phyloP scores from a whole-genome alignment of 1,284 basidiomycete species.

The Moesziomyces parantarcticus region DNA sequence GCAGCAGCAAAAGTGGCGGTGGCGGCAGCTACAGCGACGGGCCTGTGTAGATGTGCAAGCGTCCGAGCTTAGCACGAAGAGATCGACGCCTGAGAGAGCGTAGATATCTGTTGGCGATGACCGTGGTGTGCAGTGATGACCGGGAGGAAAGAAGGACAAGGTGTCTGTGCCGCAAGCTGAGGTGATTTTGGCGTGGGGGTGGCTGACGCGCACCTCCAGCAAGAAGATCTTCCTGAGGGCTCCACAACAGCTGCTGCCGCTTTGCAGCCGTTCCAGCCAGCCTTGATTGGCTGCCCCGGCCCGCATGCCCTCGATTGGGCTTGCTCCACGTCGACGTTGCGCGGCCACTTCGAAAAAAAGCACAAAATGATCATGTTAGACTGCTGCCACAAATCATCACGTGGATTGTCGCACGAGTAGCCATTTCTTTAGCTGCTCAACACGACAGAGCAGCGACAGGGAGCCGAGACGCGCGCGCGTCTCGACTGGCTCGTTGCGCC shows the following conservation, averaged over 20 bases:
- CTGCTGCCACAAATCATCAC: not conserved
- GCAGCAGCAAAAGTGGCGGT: constrained; percentile 8
- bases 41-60: not conserved
- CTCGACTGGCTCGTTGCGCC: constrained; percentile 3
- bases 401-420: constrained; percentile 35
- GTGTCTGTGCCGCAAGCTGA: not conserved
- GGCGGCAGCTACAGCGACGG: not conserved
- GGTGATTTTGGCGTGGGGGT: not conserved
- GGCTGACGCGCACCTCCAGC: constrained; percentile 1
- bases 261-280: not conserved
- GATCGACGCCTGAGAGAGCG: constrained; percentile 10
- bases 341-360: constrained; percentile 10
- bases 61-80: not conserved
- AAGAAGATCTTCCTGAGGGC: constrained; percentile 26
- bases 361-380: constrained; percentile 10
- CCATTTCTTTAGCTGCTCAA: constrained; percentile 1
- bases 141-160: not conserved
- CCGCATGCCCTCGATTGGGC: not conserved
- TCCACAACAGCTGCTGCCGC: not conserved
- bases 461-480: constrained; percentile 25
- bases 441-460: constrained; percentile 4
- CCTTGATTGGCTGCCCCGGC: not conserved
- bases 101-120: constrained; percentile 14
- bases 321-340: constrained; percentile 38
- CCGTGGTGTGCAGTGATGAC: constrained; percentile 14